Conservation (phyloP, 164 flowering plant species). For the Berberis thunbergii region DNA sequence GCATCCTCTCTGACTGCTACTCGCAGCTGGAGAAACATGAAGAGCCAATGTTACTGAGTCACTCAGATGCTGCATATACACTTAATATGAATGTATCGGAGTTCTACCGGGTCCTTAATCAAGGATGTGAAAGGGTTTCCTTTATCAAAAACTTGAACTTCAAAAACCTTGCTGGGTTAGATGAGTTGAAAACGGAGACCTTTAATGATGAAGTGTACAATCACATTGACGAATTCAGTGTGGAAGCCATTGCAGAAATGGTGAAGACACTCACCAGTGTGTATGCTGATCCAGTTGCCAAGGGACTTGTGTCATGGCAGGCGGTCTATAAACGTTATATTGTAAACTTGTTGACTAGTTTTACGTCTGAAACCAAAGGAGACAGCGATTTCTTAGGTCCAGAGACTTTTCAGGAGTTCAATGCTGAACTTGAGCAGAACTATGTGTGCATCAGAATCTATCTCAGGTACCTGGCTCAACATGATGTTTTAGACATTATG, state of each 20-base stretch:
- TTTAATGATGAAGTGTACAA: constrained; percentile 53
- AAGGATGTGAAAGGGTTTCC: constrained; percentile 71
- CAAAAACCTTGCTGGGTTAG: constrained; percentile 71
- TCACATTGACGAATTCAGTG: constrained; percentile 43
- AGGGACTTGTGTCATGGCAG: constrained; percentile 52
- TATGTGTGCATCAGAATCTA: constrained; percentile 44
- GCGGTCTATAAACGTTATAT: constrained; percentile 62
- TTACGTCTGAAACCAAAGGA: constrained; percentile 31
- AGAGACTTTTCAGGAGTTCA: constrained; percentile 35
- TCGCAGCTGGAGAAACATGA: constrained; percentile 29
- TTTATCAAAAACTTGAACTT: constrained; percentile 58
- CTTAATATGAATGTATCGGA: constrained; percentile 25
- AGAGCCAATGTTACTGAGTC: constrained; percentile 13
- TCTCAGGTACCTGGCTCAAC: constrained; percentile 31
- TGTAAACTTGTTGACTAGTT: constrained; percentile 28
- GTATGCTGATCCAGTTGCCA: constrained; percentile 25
- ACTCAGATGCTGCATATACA: constrained; percentile 12
- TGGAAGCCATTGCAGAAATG: constrained; percentile 79
- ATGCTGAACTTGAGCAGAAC: constrained; percentile 61
- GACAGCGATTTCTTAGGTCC: constrained; percentile 22
- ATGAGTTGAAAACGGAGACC: constrained; percentile 43
- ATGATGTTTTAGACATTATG: constrained; percentile 41
- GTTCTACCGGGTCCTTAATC: constrained; percentile 50
- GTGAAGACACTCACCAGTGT: constrained; percentile 44
- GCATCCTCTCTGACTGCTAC: constrained; percentile 71